Conservation (phyloP, 2,329 filamentous ascomycete genomes). For the Amylocarpus encephaloides region DNA sequence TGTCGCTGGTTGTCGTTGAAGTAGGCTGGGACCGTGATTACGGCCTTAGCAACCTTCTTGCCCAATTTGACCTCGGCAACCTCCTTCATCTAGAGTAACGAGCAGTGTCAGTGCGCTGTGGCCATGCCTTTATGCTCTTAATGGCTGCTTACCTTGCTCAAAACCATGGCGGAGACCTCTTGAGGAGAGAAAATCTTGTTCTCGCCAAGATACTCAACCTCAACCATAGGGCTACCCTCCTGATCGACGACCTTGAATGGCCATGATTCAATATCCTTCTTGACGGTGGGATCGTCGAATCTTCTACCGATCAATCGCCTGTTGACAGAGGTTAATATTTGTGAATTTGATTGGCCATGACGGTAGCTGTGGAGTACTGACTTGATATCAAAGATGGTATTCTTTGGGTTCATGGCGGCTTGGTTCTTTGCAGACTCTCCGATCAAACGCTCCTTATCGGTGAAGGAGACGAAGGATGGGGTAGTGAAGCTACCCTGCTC, state of each 20-base stretch:
- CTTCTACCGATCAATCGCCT: conserved; percentile 97
- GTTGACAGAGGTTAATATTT: conserved; percentile 9
- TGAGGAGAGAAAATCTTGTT: conserved; percentile 95
- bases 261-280: conserved; percentile 97
- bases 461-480: conserved; percentile 98
- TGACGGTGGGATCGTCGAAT: conserved; percentile 91
- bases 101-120: conserved; percentile 1
- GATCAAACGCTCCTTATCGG: conserved; percentile 96
- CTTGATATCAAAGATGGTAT: conserved; percentile 99
- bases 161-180: conserved; percentile 98
- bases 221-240: conserved; percentile 79
- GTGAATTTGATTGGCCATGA: neutral
- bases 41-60: conserved; percentile 98
- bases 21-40: conserved; percentile 98
- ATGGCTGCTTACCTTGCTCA: conserved; percentile 69
- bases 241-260: conserved; percentile 97
- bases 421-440: conserved; percentile 99
- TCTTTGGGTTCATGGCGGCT: conserved; percentile 97
- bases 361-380: conserved; percentile 41
- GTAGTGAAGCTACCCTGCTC: conserved; percentile 99
- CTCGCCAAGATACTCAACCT: conserved; percentile 94
- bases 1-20: conserved; percentile 99
- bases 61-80: conserved; percentile 97
- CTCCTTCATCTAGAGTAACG: conserved; percentile 79
- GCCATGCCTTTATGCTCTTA: neutral